Conservation (phyloP, 2,329 filamentous ascomycete species). For the Penicillium sp. region DNA sequence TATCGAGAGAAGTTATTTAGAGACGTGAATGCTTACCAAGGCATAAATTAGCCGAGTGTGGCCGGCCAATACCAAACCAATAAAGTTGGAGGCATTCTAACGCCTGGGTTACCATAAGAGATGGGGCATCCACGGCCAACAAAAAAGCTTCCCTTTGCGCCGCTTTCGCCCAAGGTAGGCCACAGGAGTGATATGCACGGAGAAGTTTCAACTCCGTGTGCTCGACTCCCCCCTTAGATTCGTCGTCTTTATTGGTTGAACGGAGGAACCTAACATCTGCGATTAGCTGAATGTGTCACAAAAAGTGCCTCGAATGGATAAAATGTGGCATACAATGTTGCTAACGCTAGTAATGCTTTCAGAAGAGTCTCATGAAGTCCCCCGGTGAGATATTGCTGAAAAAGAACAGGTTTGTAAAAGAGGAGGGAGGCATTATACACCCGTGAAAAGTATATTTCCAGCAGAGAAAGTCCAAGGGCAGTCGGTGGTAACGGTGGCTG, state of each 20-base stretch:
- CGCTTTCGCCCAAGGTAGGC: neutral
- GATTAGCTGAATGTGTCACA: neutral
- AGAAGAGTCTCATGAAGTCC: neutral
- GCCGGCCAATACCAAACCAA: constrained; percentile 6
- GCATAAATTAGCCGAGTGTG: neutral
- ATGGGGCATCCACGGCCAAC: neutral
- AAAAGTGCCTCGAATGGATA: no score
- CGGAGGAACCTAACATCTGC: neutral
- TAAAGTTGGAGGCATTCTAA: neutral
- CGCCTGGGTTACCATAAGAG: neutral
- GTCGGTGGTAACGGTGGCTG: constrained; percentile 2
- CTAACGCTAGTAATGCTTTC: neutral
- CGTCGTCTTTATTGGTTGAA: no score
- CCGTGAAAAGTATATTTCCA: constrained; percentile 7
- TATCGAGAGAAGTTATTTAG: neutral
- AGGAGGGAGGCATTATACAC: neutral
- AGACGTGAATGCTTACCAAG: neutral
- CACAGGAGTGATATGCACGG: neutral
- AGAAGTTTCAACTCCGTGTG: neutral
- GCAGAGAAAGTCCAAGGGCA: constrained; percentile 1
- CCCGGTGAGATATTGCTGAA: constrained; percentile 4
- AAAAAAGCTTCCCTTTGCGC: neutral
- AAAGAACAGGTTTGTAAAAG: constrained; percentile 3
- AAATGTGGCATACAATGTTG: neutral
- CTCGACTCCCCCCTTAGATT: neutral